Conservation (phyloP, 2,329 filamentous ascomycete genomes). For the Calonectria naviculata region DNA sequence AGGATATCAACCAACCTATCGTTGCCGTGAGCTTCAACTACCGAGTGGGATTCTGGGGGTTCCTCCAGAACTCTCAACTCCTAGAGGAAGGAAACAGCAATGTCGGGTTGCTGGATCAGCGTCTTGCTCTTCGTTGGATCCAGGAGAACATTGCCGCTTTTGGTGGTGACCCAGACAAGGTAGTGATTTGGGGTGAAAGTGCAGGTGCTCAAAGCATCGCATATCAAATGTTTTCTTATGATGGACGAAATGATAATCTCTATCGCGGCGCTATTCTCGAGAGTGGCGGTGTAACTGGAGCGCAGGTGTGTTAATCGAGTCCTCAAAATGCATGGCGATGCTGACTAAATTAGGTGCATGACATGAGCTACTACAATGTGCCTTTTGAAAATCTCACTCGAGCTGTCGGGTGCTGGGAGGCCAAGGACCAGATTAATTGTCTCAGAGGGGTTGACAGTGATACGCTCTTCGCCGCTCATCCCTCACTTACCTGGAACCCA, state of each 20-base stretch:
- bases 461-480: conserved; percentile 48
- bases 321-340: neutral
- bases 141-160: conserved; percentile 65
- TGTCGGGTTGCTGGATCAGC: conserved; percentile 62
- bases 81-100: conserved; percentile 56
- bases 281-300: conserved; percentile 53
- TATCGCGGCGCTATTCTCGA: conserved; percentile 66
- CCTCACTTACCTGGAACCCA: conserved; percentile 53
- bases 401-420: conserved; percentile 45
- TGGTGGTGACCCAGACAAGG: conserved; percentile 57
- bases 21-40: conserved; percentile 67
- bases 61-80: conserved; percentile 59
- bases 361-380: conserved; percentile 41
- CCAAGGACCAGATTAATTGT: conserved; percentile 49
- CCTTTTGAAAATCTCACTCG: conserved; percentile 41
- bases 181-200: conserved; percentile 62
- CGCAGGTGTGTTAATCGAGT: conserved; percentile 23
- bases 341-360: conserved; percentile 27
- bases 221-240: conserved; percentile 65
- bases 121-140: conserved; percentile 61
- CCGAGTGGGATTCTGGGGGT: conserved; percentile 64
- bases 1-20: conserved; percentile 62
- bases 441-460: conserved; percentile 47
- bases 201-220: conserved; percentile 54
- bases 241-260: conserved; percentile 64